phyloP scores from a whole-genome alignment of 805 yeast species.

The Wickerhamiella parazyma region DNA sequence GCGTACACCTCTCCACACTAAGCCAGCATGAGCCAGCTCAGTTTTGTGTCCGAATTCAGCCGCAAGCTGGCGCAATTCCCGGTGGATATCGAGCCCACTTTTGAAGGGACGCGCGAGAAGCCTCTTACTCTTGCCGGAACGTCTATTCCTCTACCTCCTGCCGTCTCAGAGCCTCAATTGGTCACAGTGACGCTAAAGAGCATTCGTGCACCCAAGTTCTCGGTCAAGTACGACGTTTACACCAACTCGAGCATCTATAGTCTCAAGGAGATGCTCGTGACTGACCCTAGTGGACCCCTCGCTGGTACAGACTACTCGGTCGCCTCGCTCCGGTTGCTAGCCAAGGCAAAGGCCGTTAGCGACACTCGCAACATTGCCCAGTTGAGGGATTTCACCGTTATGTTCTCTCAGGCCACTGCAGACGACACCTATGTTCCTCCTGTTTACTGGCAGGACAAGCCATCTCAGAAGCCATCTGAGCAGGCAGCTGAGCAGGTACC shows the following conservation, averaged over 20 bases:
- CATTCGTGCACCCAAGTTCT: constrained; percentile 59
- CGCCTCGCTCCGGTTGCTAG: constrained; percentile 13
- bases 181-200: constrained; percentile 39
- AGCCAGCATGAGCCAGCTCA: constrained; percentile 7
- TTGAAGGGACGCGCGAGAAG: constrained; percentile 10
- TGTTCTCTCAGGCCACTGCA: constrained; percentile 10
- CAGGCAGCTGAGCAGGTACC: not conserved
- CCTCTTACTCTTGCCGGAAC: constrained; percentile 5
- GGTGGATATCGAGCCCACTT: constrained; percentile 2
- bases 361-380: constrained; percentile 18
- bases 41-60: constrained; percentile 2
- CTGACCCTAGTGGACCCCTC: constrained; percentile 21
- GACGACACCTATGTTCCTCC: constrained; percentile 14
- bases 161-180: not conserved
- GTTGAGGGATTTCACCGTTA: constrained; percentile 17
- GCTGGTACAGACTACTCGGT: constrained; percentile 8
- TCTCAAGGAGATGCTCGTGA: constrained; percentile 23
- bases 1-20: too few relatives aligned
- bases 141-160: constrained; percentile 4
- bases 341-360: constrained; percentile 16
- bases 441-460: constrained; percentile 12
- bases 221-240: constrained; percentile 20
- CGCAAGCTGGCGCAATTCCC: constrained; percentile 1
- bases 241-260: constrained; percentile 18
- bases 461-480: too few relatives aligned